Conservation (phyloP, 208 protist species). For the Phytomonas sp. region DNA sequence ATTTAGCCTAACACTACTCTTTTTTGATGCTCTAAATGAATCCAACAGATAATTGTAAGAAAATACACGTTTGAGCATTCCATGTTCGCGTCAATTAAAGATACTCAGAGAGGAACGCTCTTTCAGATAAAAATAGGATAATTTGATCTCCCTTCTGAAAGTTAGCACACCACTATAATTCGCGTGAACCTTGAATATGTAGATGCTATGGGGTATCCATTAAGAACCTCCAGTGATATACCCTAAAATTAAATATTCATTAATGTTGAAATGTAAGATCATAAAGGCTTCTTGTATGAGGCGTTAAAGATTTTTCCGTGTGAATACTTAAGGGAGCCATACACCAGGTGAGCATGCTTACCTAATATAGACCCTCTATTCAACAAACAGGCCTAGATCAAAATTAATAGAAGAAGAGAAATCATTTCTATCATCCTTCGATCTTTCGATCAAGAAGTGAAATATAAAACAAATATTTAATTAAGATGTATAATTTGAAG, state of each 20-base stretch:
- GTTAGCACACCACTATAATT: background rate
- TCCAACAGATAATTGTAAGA: background rate
- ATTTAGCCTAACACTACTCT: background rate
- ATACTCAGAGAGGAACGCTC: background rate
- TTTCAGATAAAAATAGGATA: background rate
- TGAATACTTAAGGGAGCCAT: background rate
- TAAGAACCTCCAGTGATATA: background rate
- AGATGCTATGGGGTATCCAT: background rate
- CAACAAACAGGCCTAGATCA: background rate
- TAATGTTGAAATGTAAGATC: background rate
- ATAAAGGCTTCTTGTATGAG: background rate
- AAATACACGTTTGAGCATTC: background rate
- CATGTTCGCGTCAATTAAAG: background rate
- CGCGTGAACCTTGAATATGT: background rate
- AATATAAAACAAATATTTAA: background rate
- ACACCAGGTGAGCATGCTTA: background rate
- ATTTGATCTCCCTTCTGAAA: background rate
- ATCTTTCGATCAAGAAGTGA: background rate
- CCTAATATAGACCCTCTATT: background rate
- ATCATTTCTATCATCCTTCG: background rate
- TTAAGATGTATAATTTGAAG: background rate
- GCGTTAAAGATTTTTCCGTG: background rate
- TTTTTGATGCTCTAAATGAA: background rate
- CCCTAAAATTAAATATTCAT: background rate
- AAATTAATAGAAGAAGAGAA: background rate